phyloP scores from a whole-genome alignment of 768 basidiomycete species.

The Hortiboletus campestris region DNA sequence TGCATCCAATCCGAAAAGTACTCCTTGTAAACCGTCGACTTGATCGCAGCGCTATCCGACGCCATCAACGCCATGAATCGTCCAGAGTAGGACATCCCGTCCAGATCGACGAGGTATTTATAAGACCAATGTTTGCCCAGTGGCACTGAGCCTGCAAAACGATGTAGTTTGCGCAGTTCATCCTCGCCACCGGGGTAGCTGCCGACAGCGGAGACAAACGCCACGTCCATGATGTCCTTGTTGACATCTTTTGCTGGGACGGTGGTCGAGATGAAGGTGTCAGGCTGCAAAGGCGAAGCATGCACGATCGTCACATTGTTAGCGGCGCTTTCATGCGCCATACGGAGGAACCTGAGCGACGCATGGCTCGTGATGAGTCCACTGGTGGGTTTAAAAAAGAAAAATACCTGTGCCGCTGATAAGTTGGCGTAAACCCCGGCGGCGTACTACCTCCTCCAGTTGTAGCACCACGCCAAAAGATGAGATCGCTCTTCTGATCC shows the following conservation, averaged over 20 bases:
- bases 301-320: conserved; percentile 65
- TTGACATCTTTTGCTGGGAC: conserved; percentile 67
- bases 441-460: conserved; percentile 93
- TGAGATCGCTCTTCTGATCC: conserved; percentile 81
- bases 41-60: conserved; percentile 87
- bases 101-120: conserved; percentile 90
- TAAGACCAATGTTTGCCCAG: conserved; percentile 89
- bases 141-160: conserved; percentile 73
- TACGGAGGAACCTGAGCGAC: conserved; percentile 60
- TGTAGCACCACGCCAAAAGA: conserved; percentile 96
- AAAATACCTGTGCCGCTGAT: conserved; percentile 79
- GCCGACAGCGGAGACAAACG: conserved; percentile 77
- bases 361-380: background rate
- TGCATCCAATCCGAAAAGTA: conserved; percentile 91
- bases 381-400: conserved; percentile 2
- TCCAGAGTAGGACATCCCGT: conserved; percentile 94
- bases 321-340: conserved; percentile 55
- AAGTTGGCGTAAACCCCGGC: conserved; percentile 74
- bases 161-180: conserved; percentile 60
- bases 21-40: conserved; percentile 89
- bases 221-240: conserved; percentile 79
- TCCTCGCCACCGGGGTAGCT: conserved; percentile 75
- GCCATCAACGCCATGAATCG: conserved; percentile 83
- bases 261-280: conserved; percentile 55
- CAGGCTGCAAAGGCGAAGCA: conserved; percentile 58